A percentile compares a stretch with the other conserved stretches of the same genome.
Conservation (phyloP, 768 basidiomycete species). For the Dioszegia hungarica region DNA sequence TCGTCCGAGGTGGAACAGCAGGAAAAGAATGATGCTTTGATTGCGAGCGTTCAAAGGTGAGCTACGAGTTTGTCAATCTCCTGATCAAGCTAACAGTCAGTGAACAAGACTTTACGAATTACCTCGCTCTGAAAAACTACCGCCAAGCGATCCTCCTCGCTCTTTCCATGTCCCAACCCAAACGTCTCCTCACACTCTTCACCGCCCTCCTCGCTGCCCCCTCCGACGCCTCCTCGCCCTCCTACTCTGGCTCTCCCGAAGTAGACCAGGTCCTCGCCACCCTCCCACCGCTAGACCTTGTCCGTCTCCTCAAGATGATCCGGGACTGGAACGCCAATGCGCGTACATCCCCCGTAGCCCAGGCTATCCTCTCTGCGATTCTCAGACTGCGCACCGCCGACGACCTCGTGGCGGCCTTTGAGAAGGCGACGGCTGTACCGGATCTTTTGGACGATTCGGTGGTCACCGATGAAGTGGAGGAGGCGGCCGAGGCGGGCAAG, state of each 20-base stretch:
- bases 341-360: slow-evolving; percentile 79
- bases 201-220: slow-evolving; percentile 57
- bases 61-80: too few species aligned
- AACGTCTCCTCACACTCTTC: slow-evolving; percentile 64
- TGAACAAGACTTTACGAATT: slow-evolving; percentile 94
- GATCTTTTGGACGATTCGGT: neutral
- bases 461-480: slow-evolving; percentile 19
- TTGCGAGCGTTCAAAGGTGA: slow-evolving; percentile 73
- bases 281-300: slow-evolving; percentile 68
- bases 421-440: slow-evolving; percentile 20
- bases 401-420: slow-evolving; percentile 67
- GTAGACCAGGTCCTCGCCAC: slow-evolving; percentile 79
- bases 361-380: slow-evolving; percentile 73
- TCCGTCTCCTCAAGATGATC: slow-evolving; percentile 71
- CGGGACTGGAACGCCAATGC: slow-evolving; percentile 94
- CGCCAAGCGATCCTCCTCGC: slow-evolving; percentile 85
- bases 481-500: too few species aligned
- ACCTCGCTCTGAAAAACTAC: slow-evolving; percentile 80
- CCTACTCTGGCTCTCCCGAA: slow-evolving; percentile 41
- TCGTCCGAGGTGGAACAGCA: slow-evolving; percentile 76
- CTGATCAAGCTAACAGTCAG: slow-evolving; percentile 51
- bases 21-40: slow-evolving; percentile 68
- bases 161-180: slow-evolving; percentile 87
- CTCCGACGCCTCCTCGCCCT: neutral
- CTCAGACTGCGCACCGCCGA: slow-evolving; percentile 71